Base-by-base conservation (phyloP, 2,329 filamentous ascomycete genomes). In the Alternaria alternata region DNA sequence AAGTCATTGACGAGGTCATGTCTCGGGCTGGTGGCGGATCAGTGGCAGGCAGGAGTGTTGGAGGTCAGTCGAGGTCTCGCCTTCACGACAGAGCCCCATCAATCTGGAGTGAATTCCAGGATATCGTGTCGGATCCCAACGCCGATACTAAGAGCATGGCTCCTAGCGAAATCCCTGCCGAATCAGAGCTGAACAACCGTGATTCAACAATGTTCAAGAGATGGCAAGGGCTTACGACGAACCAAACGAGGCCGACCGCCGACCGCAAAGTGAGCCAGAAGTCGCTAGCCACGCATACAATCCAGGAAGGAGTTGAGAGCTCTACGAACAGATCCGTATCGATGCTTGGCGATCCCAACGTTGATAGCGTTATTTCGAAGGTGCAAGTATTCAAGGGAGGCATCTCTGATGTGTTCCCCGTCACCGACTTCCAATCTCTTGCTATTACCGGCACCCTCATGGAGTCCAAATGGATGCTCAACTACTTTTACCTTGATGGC, bases 1-100 rank as follows among this genome's bases (percentile, higher is more conserved):
- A 75, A 51, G 73, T 76, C 22, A 75, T 76, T 32, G 74, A 76
- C 41, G 72, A 76, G 61, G 72, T 76, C 42, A 75, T 75, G 70
- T 75, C 71, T 26, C 67, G 72, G 46, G 71, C 69, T 24, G 72
- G 73, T 4, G 73, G 69, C 1, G 51, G 64, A 14, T 63, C 66
- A 22, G 57, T 61, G 7, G 46, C 64, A 28, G 56, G 63, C 42
- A 69, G 63, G n/a, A 63, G 65, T 22, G 54, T 34, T 5, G 66
- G 48, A n/a, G 61, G 62, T 22, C 61, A 61, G 7, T 72, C 67
- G 4, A 69, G 64, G 26, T 63, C 64, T n/a, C 59, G 67, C 43
- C 52, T 68, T 16, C 61, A 59, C 18, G 59, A 67, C 48, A 63
- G 67, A n/a, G 62, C 71, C 20, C 54, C 61, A 22, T 68, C 71